These are phyloP conservation scores for Epichloe coenophiala DNA, from an alignment of 2,329 filamentous ascomycete genomes.

Conservation along the genomic window DNA sequence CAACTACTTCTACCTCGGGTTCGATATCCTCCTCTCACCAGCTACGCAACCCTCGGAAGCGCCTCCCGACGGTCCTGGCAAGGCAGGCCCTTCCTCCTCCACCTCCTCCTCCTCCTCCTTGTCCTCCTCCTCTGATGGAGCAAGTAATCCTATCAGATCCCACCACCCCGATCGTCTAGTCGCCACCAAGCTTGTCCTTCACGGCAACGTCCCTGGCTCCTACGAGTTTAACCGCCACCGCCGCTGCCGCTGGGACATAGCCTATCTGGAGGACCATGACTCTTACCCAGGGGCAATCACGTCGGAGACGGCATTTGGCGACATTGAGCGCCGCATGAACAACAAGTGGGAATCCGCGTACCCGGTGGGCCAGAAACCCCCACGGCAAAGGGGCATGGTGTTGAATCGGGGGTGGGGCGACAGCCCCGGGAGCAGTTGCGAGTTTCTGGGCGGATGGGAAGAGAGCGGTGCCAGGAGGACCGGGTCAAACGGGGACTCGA, in stretches of 20 bases:
- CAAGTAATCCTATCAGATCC: constrained; percentile 22
- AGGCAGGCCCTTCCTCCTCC: neutral
- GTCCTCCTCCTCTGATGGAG: constrained; percentile 9
- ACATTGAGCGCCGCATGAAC: constrained; percentile 55
- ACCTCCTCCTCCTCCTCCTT: neutral
- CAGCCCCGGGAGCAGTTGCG: constrained; percentile 74
- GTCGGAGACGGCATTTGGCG: constrained; percentile 68
- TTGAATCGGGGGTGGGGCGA: constrained; percentile 85
- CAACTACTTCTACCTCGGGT: constrained; percentile 93
- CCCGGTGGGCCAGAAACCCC: constrained; percentile 35
- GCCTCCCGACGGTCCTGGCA: constrained; percentile 28
- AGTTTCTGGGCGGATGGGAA: constrained; percentile 76
- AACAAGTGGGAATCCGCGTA: constrained; percentile 58
- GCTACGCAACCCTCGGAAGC: constrained; percentile 51
- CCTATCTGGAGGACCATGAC: constrained; percentile 33
- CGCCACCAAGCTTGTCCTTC: constrained; percentile 82
- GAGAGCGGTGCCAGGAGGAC: constrained; percentile 47
- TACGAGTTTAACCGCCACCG: constrained; percentile 95
- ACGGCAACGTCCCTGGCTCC: constrained; percentile 88
- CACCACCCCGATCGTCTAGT: constrained; percentile 53
- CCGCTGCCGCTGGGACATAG: constrained; percentile 73
- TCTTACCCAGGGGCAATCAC: constrained; percentile 33
- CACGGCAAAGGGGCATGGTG: constrained; percentile 62
- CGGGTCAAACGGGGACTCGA: constrained; percentile 43
- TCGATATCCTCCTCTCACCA: constrained; percentile 82